Percentiles rank a stretch among this genome's conserved stretches.
phyloP scores from a whole-genome alignment of 768 basidiomycete species.

The Tricholoma bakamatsutake region DNA sequence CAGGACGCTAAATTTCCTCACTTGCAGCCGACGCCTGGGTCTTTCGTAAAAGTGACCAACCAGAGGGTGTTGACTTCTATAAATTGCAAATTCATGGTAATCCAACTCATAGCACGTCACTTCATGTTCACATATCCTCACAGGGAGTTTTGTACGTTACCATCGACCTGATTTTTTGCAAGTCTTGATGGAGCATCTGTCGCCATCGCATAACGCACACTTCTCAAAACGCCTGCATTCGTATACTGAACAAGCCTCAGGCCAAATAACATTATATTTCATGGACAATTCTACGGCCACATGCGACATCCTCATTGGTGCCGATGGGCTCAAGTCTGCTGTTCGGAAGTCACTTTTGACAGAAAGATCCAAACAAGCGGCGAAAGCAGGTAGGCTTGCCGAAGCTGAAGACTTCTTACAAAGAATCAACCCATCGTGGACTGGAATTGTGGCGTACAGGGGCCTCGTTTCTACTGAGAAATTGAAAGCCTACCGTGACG shows the following conservation, averaged over 20 bases:
- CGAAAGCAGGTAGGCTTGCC: background rate
- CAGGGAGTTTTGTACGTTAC: constrained; percentile 24
- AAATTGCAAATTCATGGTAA: constrained; percentile 17
- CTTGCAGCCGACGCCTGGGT: constrained; percentile 15
- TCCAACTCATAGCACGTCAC: background rate
- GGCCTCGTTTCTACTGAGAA: constrained; percentile 20
- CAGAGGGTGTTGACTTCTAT: constrained; percentile 17
- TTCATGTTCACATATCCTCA: background rate
- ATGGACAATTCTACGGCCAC: constrained; percentile 37
- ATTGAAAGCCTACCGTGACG: constrained; percentile 19
- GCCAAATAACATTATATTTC: constrained; percentile 29
- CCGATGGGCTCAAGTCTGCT: constrained; percentile 32
- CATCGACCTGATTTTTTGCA: constrained; percentile 49
- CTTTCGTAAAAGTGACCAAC: constrained; percentile 22
- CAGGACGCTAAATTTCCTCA: background rate
- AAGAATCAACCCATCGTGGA: constrained; percentile 29
- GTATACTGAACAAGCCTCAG: constrained; percentile 25
- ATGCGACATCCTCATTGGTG: constrained; percentile 44
- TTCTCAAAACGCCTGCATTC: constrained; percentile 38
- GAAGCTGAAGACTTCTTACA: background rate
- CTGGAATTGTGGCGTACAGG: constrained; percentile 36
- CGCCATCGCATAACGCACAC: constrained; percentile 27
- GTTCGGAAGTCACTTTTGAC: constrained; percentile 6
- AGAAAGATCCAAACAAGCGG: no score
- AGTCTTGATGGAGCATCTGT: constrained; percentile 39